Conservation (phyloP, 2,329 filamentous ascomycete genomes). For the Ophiostoma ulmi region DNA sequence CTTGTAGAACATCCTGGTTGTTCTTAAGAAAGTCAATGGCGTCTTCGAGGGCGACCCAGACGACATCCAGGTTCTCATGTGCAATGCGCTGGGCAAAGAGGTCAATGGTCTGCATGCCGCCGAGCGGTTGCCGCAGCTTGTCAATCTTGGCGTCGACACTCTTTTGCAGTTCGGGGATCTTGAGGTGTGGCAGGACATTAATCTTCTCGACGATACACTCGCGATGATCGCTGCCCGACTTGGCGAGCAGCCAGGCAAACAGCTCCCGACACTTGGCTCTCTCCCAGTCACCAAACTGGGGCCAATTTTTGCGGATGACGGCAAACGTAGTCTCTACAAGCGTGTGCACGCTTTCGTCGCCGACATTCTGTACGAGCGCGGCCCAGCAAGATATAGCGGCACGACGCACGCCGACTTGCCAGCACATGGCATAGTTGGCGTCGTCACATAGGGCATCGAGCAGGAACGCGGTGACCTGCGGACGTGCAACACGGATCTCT, state of each 20-base stretch:
- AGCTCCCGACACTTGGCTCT: conserved; percentile 56
- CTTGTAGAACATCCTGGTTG: conserved; percentile 74
- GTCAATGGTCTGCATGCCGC: conserved; percentile 60
- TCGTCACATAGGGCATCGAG: conserved; percentile 66
- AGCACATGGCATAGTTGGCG: conserved; percentile 36
- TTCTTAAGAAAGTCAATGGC: conserved; percentile 65
- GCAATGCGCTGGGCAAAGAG: conserved; percentile 68
- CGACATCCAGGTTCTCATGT: conserved; percentile 82
- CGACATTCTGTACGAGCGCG: conserved; percentile 67
- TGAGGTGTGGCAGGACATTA: conserved; percentile 71
- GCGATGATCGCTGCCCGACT: conserved; percentile 44
- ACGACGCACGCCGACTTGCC: conserved; percentile 53
- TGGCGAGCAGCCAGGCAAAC: conserved; percentile 56
- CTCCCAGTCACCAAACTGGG: conserved; percentile 55
- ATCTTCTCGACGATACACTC: conserved; percentile 60
- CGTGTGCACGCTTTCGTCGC: conserved; percentile 62
- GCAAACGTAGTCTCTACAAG: conserved; percentile 87
- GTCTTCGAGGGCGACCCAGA: conserved; percentile 74
- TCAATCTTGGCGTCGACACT: conserved; percentile 59
- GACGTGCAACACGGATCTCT: conserved; percentile 72
- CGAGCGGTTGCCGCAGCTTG: conserved; percentile 59
- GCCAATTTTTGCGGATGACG: conserved; percentile 78
- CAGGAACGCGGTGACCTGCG: conserved; percentile 89
- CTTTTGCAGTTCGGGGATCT: conserved; percentile 63
- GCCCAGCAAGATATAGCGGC: conserved; percentile 81